These are phyloP conservation scores for Trematosphaeria pertusa DNA, from an alignment of 2,329 filamentous ascomycete genomes.

Conservation along the genomic window DNA sequence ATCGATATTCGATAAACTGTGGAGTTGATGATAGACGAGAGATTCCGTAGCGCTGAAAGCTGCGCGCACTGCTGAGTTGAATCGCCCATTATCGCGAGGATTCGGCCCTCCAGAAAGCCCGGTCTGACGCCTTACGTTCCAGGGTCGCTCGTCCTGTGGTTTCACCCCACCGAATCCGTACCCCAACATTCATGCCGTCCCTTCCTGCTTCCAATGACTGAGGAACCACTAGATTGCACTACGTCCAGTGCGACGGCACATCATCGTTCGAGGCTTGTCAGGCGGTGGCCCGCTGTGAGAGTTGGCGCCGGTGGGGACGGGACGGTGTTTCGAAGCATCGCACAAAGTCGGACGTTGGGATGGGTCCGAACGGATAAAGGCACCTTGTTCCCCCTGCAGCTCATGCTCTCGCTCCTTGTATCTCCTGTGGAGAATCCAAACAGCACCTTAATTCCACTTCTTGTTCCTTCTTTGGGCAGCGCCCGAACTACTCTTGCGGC, in stretches of 20 bases:
- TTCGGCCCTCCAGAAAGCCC: conserved; percentile 14
- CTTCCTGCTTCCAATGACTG: conserved; percentile 23
- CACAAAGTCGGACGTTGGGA: not conserved
- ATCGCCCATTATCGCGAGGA: conserved; percentile 12
- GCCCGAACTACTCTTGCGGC: too few species aligned
- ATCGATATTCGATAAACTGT: conserved; percentile 15
- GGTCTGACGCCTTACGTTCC: conserved; percentile 32
- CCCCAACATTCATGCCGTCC: conserved; percentile 21
- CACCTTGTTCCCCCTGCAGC: too few species aligned
- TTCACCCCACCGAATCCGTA: conserved; percentile 31
- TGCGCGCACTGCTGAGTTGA: not conserved
- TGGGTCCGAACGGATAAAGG: not conserved
- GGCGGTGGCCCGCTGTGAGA: conserved; percentile 13
- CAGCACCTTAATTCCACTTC: not conserved
- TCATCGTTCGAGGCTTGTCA: conserved; percentile 17
- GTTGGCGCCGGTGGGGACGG: conserved; percentile 3
- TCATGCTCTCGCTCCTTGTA: too few species aligned
- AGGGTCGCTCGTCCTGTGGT: conserved; percentile 19
- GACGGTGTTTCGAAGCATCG: conserved; percentile 12
- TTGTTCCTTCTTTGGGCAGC: not conserved
- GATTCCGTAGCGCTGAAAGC: conserved; percentile 20
- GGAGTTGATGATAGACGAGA: conserved; percentile 13
- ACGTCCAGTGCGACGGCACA: conserved; percentile 2
- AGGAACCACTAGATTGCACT: not conserved
- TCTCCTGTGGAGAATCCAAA: not conserved